Evolutionary conservation across 2,329 filamentous ascomycete genomes (phyloP).

Genomic region (Capronia epimyces): DNA sequence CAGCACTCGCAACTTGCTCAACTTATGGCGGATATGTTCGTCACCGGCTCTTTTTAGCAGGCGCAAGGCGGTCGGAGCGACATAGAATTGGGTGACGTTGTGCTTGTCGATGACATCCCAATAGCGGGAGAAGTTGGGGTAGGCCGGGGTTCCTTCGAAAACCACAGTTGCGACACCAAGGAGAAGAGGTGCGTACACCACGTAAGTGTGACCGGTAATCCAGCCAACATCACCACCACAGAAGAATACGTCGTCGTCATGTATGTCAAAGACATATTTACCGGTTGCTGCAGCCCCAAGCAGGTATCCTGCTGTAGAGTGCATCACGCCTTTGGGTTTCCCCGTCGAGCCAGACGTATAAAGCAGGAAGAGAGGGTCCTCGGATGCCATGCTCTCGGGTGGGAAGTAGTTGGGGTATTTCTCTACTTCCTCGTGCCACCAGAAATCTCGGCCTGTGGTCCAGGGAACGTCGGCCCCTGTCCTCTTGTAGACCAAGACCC

Average conservation of each 20-base stretch:
- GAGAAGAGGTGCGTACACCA: constrained; percentile 90
- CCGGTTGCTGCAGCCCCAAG: constrained; percentile 86
- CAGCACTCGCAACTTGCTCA: constrained; percentile 83
- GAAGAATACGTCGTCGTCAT: constrained; percentile 89
- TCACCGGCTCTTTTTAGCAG: constrained; percentile 93
- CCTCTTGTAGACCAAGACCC: constrained; percentile 88
- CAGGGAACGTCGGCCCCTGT: constrained; percentile 89
- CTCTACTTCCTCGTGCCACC: constrained; percentile 98
- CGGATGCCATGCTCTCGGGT: constrained; percentile 81
- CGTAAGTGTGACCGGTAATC: constrained; percentile 98
- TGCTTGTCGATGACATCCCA: constrained; percentile 98
- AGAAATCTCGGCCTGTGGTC: constrained; percentile 81
- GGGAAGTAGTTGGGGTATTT: constrained; percentile 93
- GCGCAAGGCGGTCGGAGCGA: constrained; percentile 87
- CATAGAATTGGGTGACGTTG: constrained; percentile 95
- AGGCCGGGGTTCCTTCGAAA: constrained; percentile 95
- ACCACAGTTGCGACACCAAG: constrained; percentile 92
- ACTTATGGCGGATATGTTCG: constrained; percentile 80
- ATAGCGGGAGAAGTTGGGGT: constrained; percentile 96
- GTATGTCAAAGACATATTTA: constrained; percentile 98
- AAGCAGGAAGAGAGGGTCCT: constrained; percentile 93
- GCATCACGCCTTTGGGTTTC: constrained; percentile 98
- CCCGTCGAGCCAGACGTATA: constrained; percentile 98
- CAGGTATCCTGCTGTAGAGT: constrained; percentile 94
- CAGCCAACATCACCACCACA: constrained; percentile 97